phyloP scores from a whole-genome alignment of 352 stramenopile genomes.

The Discostella stelligera region DNA sequence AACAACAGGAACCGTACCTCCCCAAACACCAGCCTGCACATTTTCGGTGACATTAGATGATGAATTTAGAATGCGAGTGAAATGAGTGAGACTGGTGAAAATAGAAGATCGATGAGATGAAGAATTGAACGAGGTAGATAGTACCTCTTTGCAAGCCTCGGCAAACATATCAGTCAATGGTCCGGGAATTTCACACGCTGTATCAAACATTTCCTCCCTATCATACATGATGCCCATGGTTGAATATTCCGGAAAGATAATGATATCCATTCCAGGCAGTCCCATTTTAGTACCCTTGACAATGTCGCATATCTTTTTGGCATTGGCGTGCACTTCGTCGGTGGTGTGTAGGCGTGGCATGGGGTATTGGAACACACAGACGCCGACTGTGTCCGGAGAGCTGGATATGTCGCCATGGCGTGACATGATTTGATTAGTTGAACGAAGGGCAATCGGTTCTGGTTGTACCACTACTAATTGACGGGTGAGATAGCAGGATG shows the following conservation, averaged over 20 bases:
- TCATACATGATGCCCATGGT: slow-evolving; percentile 83
- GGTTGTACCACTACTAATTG: no score
- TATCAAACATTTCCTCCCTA: slow-evolving; percentile 80
- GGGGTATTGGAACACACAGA: slow-evolving; percentile 79
- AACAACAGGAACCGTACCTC: slow-evolving; percentile 1
- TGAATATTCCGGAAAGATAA: slow-evolving; percentile 78
- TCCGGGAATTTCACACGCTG: slow-evolving; percentile 65
- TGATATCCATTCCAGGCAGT: slow-evolving; percentile 75
- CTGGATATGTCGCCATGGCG: slow-evolving; percentile 67
- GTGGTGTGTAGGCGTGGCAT: slow-evolving; percentile 77
- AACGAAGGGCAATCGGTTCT: no score
- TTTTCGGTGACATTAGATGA: no score
- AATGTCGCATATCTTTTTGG: slow-evolving; percentile 74
- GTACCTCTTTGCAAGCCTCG: slow-evolving; percentile 56
- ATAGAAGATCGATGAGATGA: no score
- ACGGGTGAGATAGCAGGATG: no score
- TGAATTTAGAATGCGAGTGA: no score
- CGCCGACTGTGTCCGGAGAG: slow-evolving; percentile 67
- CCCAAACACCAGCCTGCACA: slow-evolving; percentile 55
- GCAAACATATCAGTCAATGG: slow-evolving; percentile 63
- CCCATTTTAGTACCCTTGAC: slow-evolving; percentile 74
- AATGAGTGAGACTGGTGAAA: no score
- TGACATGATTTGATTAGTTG: slow-evolving; percentile 34
- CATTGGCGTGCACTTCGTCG: slow-evolving; percentile 69
- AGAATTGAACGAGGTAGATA: no score